Evolutionary conservation across 2,329 filamentous ascomycete genomes (phyloP).

Genomic region (Penicillium expansum): DNA sequence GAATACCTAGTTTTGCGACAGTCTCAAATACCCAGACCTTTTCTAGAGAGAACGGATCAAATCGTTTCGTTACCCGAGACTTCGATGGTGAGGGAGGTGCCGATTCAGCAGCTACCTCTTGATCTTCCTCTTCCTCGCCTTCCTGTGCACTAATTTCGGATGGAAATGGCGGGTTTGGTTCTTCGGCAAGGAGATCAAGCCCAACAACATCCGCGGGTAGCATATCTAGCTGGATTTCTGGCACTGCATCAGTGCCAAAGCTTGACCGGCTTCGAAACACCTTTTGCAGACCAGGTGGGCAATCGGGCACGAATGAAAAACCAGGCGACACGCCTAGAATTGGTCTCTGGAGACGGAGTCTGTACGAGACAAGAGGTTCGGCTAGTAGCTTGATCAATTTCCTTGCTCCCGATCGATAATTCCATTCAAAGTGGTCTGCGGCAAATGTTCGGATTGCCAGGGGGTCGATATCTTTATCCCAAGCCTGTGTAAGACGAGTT

Average conservation of each 20-base stretch:
- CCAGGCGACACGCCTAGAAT: slow-evolving; percentile 34
- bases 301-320: slow-evolving; percentile 39
- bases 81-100: slow-evolving; percentile 25
- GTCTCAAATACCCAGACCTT: slow-evolving; percentile 68
- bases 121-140: slow-evolving; percentile 34
- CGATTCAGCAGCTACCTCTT: slow-evolving; percentile 24
- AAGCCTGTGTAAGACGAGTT: slow-evolving; percentile 50
- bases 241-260: slow-evolving; percentile 68
- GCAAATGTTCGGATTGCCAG: slow-evolving; percentile 69
- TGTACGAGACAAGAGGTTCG: slow-evolving; percentile 68
- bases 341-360: slow-evolving; percentile 44
- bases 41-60: slow-evolving; percentile 65
- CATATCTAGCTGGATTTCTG: slow-evolving; percentile 77
- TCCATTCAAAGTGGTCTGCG: slow-evolving; percentile 82
- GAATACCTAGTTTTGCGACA: slow-evolving; percentile 63
- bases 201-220: slow-evolving; percentile 73
- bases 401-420: slow-evolving; percentile 69
- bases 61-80: slow-evolving; percentile 36
- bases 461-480: slow-evolving; percentile 65
- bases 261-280: slow-evolving; percentile 69
- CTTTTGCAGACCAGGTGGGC: slow-evolving; percentile 58
- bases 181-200: slow-evolving; percentile 71
- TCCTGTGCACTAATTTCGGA: slow-evolving; percentile 24
- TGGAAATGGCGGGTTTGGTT: slow-evolving; percentile 56
- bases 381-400: slow-evolving; percentile 82